These are phyloP conservation scores for Hysterangium stoloniferum DNA, from an alignment of 768 basidiomycete species.

Conservation along the genomic window DNA sequence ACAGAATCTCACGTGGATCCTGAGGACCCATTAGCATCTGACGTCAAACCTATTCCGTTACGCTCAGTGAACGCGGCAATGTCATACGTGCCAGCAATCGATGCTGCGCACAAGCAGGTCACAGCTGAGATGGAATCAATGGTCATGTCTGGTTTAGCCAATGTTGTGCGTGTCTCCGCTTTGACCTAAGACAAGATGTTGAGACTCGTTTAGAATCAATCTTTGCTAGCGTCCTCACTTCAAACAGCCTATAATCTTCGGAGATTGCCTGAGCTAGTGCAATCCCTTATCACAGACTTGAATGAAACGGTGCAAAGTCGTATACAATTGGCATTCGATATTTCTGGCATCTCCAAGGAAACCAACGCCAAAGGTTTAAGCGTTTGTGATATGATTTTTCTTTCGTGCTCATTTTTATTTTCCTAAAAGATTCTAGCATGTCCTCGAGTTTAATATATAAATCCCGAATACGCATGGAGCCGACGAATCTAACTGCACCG, in stretches of 20 bases:
- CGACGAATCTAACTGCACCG: conserved; percentile 78
- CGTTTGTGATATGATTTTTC: conserved; percentile 6
- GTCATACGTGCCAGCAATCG: conserved; percentile 62
- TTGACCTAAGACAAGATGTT: background rate
- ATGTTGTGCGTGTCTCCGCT: conserved; percentile 44
- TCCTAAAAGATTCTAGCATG: conserved; percentile 12
- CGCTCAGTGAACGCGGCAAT: conserved; percentile 68
- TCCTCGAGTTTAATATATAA: conserved; percentile 55
- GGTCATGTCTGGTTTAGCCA: conserved; percentile 72
- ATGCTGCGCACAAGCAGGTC: conserved; percentile 60
- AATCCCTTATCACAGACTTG: conserved; percentile 68
- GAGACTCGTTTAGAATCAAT: conserved; percentile 58
- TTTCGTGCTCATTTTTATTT: background rate
- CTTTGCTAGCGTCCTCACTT: conserved; percentile 83
- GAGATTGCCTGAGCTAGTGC: conserved; percentile 75
- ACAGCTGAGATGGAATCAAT: conserved; percentile 86
- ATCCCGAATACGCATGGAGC: conserved; percentile 83
- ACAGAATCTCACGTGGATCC: background rate
- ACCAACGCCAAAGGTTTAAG: conserved; percentile 76
- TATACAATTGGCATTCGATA: conserved; percentile 78
- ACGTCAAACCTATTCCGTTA: conserved; percentile 40
- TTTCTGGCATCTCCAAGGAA: conserved; percentile 80
- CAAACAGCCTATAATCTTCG: conserved; percentile 94
- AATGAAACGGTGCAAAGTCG: conserved; percentile 77
- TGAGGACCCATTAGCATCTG: background rate